Base-by-base conservation (phyloP, 2,329 filamentous ascomycete genomes). In the Ceratocystis variospora region DNA sequence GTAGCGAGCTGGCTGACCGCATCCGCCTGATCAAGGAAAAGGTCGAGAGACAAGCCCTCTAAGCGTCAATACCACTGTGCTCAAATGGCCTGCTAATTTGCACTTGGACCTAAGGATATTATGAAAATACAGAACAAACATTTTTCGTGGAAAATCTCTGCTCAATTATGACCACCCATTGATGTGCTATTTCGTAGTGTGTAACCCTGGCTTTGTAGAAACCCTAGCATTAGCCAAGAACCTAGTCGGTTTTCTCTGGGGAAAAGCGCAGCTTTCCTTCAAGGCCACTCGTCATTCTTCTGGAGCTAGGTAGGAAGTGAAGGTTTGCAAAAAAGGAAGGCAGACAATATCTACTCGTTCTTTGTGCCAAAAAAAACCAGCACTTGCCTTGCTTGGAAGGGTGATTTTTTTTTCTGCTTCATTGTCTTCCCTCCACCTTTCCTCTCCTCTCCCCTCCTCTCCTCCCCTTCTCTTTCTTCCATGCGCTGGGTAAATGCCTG, bases 21-120 rank as follows among this genome's bases (percentile, higher is more conserved):
- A 96, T 97, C 77, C 84, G 88, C 72, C 82, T 86, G 70, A 81
- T 96, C 74, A 95, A 93, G 82, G 89, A 95, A 78, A 95, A 96
- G 85, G 89, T 97, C 66, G 93, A 97, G 83, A 85, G 92, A 72
- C 83, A 96, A 71, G 91, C 93, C 81, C 96, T 96, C 79, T 96
- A 87, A 84, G 57, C 53, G n/a, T 25, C 37, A 41, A 25, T 53
- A 25, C 2, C 5, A 17, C 48, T 12, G 22, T 25, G 48, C 22
- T 8, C 48, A 6, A 53, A 25, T 19, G n/a, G 22, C 12, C 22
- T 22, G 25, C 53, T 22, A 22, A 17, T 31, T 10, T 25, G 3
- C n/a, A 25, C 48, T 57, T 57, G 53, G 53, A 57, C 17, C 53
- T 17, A 33, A 31, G 53, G 53, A 57, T 57, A 57, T 57, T 57